Evolutionary conservation across 768 basidiomycete genomes (phyloP).

Genomic region (Tylopilus plumbeoviolaceoides): DNA sequence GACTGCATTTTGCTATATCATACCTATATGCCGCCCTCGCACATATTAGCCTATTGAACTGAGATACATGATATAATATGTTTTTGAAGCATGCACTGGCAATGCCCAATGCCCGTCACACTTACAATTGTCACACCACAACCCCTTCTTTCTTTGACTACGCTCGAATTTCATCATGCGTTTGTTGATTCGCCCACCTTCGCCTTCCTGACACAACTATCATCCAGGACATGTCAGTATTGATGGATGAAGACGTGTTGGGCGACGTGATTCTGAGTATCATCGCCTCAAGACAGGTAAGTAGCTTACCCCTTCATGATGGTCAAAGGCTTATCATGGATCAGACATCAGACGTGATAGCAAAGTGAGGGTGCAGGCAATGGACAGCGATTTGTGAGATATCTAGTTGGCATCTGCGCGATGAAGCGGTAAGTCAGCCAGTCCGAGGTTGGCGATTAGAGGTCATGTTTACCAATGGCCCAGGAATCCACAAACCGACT

Average conservation of each 20-base stretch:
- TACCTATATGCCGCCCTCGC: too few relatives aligned
- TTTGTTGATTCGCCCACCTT: slow-evolving; percentile 2
- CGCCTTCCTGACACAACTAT: not conserved
- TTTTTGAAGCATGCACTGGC: too few relatives aligned
- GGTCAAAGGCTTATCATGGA: slow-evolving; percentile 7
- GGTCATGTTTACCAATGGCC: slow-evolving; percentile 3
- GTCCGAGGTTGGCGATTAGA: not conserved
- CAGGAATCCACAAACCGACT: slow-evolving; percentile 97
- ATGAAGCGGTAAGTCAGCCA: too few relatives aligned
- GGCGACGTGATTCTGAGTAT: slow-evolving; percentile 90
- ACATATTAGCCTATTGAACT: too few relatives aligned
- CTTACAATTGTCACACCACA: slow-evolving; percentile 22
- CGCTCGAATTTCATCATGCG: slow-evolving; percentile 23
- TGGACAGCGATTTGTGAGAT: slow-evolving; percentile 84
- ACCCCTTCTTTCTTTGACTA: slow-evolving; percentile 20
- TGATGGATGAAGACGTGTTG: slow-evolving; percentile 73
- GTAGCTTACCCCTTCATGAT: slow-evolving; percentile 13
- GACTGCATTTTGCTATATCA: too few relatives aligned
- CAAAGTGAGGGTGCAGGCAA: slow-evolving; percentile 68
- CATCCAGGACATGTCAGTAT: slow-evolving; percentile 13
- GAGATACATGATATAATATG: too few relatives aligned
- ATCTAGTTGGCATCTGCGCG: not conserved
- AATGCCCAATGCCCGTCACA: too few relatives aligned
- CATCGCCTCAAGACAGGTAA: slow-evolving; percentile 83
- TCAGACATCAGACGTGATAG: slow-evolving; percentile 32